A percentile compares a stretch with the other conserved stretches of the same genome.
Evolutionary conservation across 331 rosid species (phyloP).

Genomic region (Ulmus americana): DNA sequence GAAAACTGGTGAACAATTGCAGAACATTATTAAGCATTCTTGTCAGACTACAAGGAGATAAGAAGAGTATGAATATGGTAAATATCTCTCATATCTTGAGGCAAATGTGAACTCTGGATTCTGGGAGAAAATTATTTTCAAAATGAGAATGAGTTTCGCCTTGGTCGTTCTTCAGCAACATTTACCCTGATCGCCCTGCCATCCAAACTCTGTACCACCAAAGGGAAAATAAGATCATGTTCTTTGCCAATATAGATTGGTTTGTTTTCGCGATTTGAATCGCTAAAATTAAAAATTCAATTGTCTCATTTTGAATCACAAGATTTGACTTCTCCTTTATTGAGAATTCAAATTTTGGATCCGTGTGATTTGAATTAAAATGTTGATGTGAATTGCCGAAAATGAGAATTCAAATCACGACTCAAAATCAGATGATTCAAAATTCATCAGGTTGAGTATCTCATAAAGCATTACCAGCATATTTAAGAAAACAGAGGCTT

Average conservation of each 20-base stretch:
- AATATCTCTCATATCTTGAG: conserved; percentile 1
- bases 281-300: too few species aligned
- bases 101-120: too few species aligned
- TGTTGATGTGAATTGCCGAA: too few species aligned
- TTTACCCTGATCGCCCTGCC: conserved; percentile 38
- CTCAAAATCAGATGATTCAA: too few species aligned
- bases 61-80: conserved; percentile 2
- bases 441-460: too few species aligned
- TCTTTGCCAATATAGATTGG: background rate
- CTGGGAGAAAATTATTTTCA: background rate
- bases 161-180: conserved; percentile 34
- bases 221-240: conserved; percentile 4
- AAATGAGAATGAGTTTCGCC: conserved; percentile 29
- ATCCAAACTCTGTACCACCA: conserved; percentile 32
- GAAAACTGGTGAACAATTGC: conserved; percentile 5
- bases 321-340: too few species aligned
- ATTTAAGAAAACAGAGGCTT: background rate
- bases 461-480: background rate
- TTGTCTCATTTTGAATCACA: too few species aligned
- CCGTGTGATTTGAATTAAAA: too few species aligned
- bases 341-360: too few species aligned
- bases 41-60: background rate
- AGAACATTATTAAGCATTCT: conserved; percentile 4
- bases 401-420: too few species aligned
- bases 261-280: too few species aligned